Evolutionary conservation across 345 rosid genomes (phyloP), one percentile per base, ranked within the genome.

Genomic region (Syzygium jambos): DNA sequence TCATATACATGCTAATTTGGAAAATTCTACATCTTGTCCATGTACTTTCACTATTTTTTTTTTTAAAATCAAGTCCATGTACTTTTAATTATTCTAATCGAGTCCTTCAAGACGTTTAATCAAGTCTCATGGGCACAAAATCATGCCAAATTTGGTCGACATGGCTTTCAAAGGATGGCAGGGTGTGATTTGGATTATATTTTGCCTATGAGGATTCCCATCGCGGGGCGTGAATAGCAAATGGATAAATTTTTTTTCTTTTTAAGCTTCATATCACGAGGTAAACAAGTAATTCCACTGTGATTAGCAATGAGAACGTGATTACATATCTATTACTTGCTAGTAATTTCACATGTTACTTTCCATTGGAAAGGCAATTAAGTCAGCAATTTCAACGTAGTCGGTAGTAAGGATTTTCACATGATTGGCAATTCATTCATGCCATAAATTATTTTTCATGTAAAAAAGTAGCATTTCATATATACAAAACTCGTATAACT

Each of bases 21-120:
- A 17, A 68, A 30, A 4, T 34, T 30, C 21, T 0, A 68, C 78
- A 16, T 34, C 43, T 27, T 15, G 0, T 61, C 30, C 17, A 0
- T 27, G 15, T 61, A 61, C 29, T 57, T 25, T 59, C 29, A 25
- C 15, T 11, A n/a, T 22, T 56, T 52, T 52, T 51, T 59, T 5
- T 59, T 59, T 2, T 25, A 38, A 38, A 41, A n/a, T 25, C 29
- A 59, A 61, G 30, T 12, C 27, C 4, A 61, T 61, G 27, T 27
- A 61, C 5, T 61, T 27, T 61, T 5, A 27, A 27, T 61, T 61
- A 30, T 68, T 68, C 3, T 16, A 9, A 68, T 30, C 9, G 23
- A 68, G 78, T 34, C 23, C 17, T 34, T 8, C 46, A 15, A 12
- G 12, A 30, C 0, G 3, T 30, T 17, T 68, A 68, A 68, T 30